phyloP scores from a whole-genome alignment of 192 early-diverging fungal species.

The Backusella morwellensis region DNA sequence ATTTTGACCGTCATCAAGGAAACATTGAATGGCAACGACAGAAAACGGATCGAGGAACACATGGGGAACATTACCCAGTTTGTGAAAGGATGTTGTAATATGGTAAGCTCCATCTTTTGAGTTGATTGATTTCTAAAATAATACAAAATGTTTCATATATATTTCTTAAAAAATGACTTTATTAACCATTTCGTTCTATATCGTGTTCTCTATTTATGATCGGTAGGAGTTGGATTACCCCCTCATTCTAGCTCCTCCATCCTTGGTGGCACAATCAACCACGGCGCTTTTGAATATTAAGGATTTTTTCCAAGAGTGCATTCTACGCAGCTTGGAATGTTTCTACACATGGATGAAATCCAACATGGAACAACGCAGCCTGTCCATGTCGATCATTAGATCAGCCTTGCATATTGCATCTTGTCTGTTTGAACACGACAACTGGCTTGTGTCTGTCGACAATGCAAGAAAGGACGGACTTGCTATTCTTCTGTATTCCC shows the following conservation, averaged over 20 bases:
- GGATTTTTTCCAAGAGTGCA: neutral
- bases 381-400: neutral
- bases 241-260: neutral
- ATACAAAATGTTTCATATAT: neutral
- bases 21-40: neutral
- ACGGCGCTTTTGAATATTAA: neutral
- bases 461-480: neutral
- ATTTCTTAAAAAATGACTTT: neutral
- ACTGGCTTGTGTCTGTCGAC: neutral
- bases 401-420: neutral
- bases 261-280: neutral
- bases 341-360: neutral
- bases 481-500: neutral
- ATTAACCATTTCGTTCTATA: neutral
- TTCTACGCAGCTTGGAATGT: neutral
- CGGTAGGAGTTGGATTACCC: slow-evolving; percentile 7
- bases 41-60: neutral
- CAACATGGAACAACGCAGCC: neutral
- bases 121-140: neutral
- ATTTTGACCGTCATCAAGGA: neutral
- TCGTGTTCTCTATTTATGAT: neutral
- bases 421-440: neutral
- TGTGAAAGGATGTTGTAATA: neutral
- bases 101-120: neutral
- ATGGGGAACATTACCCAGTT: neutral